Conservation (phyloP, 1,284 basidiomycete genomes). For the Phellopilus nigrolimitatus region DNA sequence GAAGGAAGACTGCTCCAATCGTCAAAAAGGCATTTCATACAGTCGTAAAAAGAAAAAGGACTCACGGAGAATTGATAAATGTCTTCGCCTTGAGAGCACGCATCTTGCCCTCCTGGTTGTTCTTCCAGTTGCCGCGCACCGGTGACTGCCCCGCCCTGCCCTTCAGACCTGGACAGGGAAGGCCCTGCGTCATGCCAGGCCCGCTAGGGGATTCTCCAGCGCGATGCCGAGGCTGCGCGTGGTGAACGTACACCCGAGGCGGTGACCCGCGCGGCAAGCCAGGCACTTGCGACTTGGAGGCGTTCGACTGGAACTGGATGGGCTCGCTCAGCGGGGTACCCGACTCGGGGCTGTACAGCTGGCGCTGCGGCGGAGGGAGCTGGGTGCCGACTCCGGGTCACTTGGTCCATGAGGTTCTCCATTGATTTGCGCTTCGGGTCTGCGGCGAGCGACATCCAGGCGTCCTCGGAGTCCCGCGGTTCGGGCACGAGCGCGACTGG, state of each 20-base stretch:
- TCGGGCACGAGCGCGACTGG: conserved; percentile 33
- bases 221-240: conserved; percentile 28
- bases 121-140: conserved; percentile 46
- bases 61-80: conserved; percentile 53
- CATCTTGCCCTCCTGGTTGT: conserved; percentile 35
- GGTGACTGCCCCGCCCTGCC: conserved; percentile 69
- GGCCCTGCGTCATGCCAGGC: conserved; percentile 40
- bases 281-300: conserved; percentile 43
- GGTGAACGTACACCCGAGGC: conserved; percentile 41
- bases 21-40: not conserved
- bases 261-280: conserved; percentile 62
- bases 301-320: conserved; percentile 40
- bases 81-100: conserved; percentile 41
- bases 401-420: conserved; percentile 69
- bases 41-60: not conserved
- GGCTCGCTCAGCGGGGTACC: conserved; percentile 30
- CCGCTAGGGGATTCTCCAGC: conserved; percentile 35
- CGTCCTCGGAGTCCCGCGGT: conserved; percentile 50
- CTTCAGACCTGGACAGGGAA: conserved; percentile 39
- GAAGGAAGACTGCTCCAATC: conserved; percentile 24
- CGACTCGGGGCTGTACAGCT: conserved; percentile 33
- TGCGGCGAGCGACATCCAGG: conserved; percentile 43
- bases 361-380: conserved; percentile 37
- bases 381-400: conserved; percentile 50
- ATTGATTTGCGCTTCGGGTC: conserved; percentile 76